phyloP scores from a whole-genome alignment of 768 basidiomycete genomes.

The Hypsizygus marmoreus region DNA sequence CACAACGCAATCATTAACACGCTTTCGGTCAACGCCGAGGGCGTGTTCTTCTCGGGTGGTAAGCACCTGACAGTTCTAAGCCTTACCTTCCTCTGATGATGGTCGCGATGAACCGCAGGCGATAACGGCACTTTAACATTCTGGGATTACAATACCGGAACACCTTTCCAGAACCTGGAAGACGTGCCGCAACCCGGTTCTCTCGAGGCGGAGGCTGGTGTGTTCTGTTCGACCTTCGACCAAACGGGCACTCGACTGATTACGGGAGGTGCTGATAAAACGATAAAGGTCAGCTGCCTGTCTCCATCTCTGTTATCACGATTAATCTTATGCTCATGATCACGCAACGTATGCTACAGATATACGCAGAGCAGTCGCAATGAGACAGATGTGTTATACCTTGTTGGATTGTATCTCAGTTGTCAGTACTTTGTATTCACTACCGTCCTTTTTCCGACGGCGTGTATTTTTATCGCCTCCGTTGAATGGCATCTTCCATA shows the following conservation, averaged over 20 bases:
- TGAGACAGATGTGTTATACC: slow-evolving; percentile 24
- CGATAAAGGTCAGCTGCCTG: slow-evolving; percentile 81
- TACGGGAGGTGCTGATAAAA: slow-evolving; percentile 98
- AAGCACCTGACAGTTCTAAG: slow-evolving; percentile 23
- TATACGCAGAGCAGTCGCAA: slow-evolving; percentile 74
- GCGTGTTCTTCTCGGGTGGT: slow-evolving; percentile 98
- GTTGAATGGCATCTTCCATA: not conserved
- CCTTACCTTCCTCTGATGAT: not conserved
- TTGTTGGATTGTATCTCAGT: slow-evolving; percentile 7
- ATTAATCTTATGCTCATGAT: slow-evolving; percentile 7
- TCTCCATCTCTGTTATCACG: slow-evolving; percentile 2
- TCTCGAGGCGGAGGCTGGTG: slow-evolving; percentile 93
- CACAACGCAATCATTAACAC: slow-evolving; percentile 99
- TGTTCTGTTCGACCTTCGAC: slow-evolving; percentile 98
- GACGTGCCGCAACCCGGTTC: slow-evolving; percentile 98
- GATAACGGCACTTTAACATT: slow-evolving; percentile 91
- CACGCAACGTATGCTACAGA: slow-evolving; percentile 21
- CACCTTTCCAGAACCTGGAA: slow-evolving; percentile 91
- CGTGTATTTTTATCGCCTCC: slow-evolving; percentile 5
- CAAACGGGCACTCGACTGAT: slow-evolving; percentile 91
- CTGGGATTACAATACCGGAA: slow-evolving; percentile 95
- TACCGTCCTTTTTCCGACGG: not conserved
- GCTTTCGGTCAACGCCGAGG: slow-evolving; percentile 89
- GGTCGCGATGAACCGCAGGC: slow-evolving; percentile 41
- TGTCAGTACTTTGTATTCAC: not conserved